Percentiles rank a stretch among this genome's conserved stretches.
phyloP scores from a whole-genome alignment of 345 rosid genomes.

The Populus simonii region DNA sequence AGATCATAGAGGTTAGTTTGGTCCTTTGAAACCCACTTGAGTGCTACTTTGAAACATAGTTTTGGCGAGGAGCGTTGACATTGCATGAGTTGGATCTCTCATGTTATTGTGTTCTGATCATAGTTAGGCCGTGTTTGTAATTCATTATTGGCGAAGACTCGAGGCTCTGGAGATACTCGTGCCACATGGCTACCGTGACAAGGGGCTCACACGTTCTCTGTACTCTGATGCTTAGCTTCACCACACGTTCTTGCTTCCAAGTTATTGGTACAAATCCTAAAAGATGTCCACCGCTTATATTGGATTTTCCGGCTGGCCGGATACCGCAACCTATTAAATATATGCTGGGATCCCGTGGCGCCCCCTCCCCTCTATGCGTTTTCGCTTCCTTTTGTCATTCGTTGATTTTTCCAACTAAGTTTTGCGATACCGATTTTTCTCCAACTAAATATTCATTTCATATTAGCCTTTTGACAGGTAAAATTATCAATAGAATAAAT shows the following conservation, averaged over 20 bases:
- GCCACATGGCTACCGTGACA: neutral
- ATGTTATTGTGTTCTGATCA: neutral
- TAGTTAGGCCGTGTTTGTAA: neutral
- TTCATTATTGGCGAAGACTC: neutral
- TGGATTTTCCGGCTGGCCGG: neutral
- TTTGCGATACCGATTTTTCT: no score
- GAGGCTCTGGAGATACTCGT: neutral
- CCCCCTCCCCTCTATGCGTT: no score
- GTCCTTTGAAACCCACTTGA: slow-evolving; percentile 6
- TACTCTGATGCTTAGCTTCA: neutral
- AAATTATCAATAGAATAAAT: neutral
- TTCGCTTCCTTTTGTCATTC: no score
- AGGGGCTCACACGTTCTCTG: slow-evolving; percentile 7
- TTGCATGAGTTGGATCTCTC: slow-evolving; percentile 3
- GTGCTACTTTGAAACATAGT: slow-evolving; percentile 4
- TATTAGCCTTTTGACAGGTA: neutral
- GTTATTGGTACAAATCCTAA: neutral
- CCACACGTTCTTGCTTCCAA: slow-evolving; percentile 20
- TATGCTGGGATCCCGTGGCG: neutral
- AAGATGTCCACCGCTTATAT: neutral
- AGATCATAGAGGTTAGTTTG: slow-evolving; percentile 9
- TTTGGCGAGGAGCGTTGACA: slow-evolving; percentile 20
- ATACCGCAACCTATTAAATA: neutral
- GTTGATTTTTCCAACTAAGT: no score
- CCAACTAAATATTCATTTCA: neutral